Evolutionary conservation across 805 yeast genomes (phyloP).

Genomic region (Tetrapisispora namnaoensis): DNA sequence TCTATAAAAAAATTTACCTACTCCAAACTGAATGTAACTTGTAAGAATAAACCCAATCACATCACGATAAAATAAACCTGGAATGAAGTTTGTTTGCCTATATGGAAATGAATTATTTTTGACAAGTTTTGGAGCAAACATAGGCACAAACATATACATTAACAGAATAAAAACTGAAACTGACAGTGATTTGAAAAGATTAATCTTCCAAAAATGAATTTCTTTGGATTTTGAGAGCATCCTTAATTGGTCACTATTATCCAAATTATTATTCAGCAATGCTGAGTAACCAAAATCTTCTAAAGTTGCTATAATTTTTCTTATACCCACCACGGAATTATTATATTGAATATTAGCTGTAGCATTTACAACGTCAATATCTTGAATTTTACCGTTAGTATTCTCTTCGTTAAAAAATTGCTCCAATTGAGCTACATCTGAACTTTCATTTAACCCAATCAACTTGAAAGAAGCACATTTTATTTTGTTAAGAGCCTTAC

Average conservation of each 20-base stretch:
- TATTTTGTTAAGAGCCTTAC: background rate
- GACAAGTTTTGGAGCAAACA: conserved; percentile 21
- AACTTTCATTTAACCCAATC: background rate
- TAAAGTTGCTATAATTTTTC: conserved; percentile 49
- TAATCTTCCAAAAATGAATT: conserved; percentile 57
- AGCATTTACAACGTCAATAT: conserved; percentile 2
- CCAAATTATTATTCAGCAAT: conserved; percentile 35
- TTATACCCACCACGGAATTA: conserved; percentile 45
- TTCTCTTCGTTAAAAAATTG: background rate
- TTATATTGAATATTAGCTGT: conserved; percentile 37
- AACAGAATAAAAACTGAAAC: conserved; percentile 57
- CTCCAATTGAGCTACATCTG: background rate
- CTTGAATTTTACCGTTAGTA: background rate
- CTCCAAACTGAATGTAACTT: conserved; percentile 46
- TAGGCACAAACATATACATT: conserved; percentile 40
- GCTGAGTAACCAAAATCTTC: conserved; percentile 46
- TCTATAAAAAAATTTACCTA: conserved; percentile 60
- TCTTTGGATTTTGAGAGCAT: conserved; percentile 63
- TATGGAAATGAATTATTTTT: conserved; percentile 30
- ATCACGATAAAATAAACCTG: conserved; percentile 28
- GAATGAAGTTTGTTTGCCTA: conserved; percentile 9
- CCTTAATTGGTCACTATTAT: conserved; percentile 59
- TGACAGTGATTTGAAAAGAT: conserved; percentile 40
- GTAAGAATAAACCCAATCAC: conserved; percentile 58
- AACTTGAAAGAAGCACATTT: background rate